Evolutionary conservation across 2,329 filamentous ascomycete species (phyloP), one percentile per base, ranked within the genome.

Genomic region (Pseudogymnoascus sp.): DNA sequence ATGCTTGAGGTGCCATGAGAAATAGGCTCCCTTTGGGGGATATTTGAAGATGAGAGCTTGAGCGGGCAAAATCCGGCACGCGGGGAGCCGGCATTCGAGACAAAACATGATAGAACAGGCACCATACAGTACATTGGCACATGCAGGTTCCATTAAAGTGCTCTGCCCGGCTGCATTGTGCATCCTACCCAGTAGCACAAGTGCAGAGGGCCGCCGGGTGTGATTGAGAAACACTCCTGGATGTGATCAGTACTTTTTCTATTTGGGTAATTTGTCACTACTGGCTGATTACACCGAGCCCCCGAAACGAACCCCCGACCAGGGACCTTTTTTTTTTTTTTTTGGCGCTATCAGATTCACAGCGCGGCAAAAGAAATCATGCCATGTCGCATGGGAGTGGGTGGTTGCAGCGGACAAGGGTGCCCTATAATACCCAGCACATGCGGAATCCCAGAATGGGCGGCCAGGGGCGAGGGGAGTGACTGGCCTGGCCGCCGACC

Each of bases 21-120:
- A 36, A 12, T 21, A 11, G 50, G 50, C 50, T 56, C 28, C 50
- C 18, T 21, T 56, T 21, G 16, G 28, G 28, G n/a, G 50, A 31
- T 56, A 56, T 56, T 56, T 56, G 50, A 56, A 56, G 28, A 34
- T 56, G 50, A 36, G 28, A 56, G 28, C 11, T 34, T 36, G 28
- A 56, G 50, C 28, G 28, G 28, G n/a, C 4, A n/a, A 5, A 21
- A 34, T 12, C 14, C 50, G 28, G 28, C 28, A 56, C 7, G 50
- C 25, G 28, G 50, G 50, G 50, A 56, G n/a, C 50, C 50, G 50
- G 50, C 50, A 56, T 56, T 56, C n/a, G 50, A 56, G 50, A 34
- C 28, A 56, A 56, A 56, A 18, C 25, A 56, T 12, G 46, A 56
- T 56, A 11, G 46, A 56, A 56, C 28, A 36, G 50, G 28, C 50